Base-by-base conservation (phyloP, 768 basidiomycete species). In the Antrodiella citrinella region DNA sequence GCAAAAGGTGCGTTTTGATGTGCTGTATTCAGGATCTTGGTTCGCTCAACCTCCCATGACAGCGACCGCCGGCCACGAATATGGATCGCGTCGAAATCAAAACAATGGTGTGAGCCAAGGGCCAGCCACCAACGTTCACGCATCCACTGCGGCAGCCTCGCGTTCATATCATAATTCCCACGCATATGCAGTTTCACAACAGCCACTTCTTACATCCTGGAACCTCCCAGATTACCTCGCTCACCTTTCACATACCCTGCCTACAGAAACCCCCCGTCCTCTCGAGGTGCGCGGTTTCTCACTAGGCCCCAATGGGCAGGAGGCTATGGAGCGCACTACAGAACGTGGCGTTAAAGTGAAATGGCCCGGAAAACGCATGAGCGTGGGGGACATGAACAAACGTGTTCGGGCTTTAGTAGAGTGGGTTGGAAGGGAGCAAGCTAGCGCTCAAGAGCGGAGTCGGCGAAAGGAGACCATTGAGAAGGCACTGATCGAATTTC, bases 351-450 rank as follows among this genome's bases (percentile, higher is more conserved):
- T 90, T 12, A 86, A 90, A 65, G 85, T 96, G 51, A 86, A 90
- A 59, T 98, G 91, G 86, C 95, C 94, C 1, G 81, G 82, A 56
- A 93, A 94, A 68, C 78, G 95, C 47, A 93, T 84, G 80, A 96
- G 93, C 57, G 85, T 95, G n/a, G 86, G 84, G 18, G 95, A 97
- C 65, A 95, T 98, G 91, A 89, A 91, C 66, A 96, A 96, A 69
- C 82, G 95, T 21, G 90, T 95, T 20, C 76, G 90, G 26, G 80
- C 85, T 40, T 74, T 98, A 44, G 81, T 95, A 18, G 94, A 96
- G 60, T 97, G 89, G 82, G 91, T 96, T n/a, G 88, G 86, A 23
- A 73, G 91, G 51, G 87, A 91, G 61, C 88, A 91, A 65, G 87
- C 84, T 5, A 80, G 73, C 55, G 84, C 84, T 9, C 71, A 76